Base-by-base conservation (phyloP, 129 eudicot species). In the Kitagawia praeruptora region DNA sequence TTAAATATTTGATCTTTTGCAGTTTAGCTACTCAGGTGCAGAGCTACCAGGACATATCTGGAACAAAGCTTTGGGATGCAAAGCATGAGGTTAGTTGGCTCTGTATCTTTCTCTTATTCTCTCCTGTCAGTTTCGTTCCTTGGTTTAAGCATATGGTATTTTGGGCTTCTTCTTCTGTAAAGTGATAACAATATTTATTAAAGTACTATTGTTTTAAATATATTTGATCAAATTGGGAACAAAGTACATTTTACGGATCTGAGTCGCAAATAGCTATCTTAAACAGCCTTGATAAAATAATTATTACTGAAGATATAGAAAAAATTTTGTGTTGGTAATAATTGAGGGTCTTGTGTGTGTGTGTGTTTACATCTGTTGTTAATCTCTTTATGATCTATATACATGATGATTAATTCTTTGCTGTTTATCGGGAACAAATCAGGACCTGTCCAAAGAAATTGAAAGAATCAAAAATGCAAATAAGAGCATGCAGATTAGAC, bases 51-150 rank as follows among this genome's bases (percentile, higher is more conserved):
- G 86, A 86, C 48, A 83, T 80, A 58, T 87, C 96, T 58, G 92
- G 91, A 71, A 95, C 87, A 74, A 95, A 84, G 88, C 85, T 95
- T 31, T 95, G 98, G 98, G 98, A 95, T 95, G 94, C 96, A 39
- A 95, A 95, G 84, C 97, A 92, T 90, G 97, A 95, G 91, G 98
- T 87, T 81, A 48, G 49, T 46, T 10, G 19, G 9, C 27, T 73
- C 4, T n/a, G 39, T 31, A 21, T 44, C 66, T 78, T 37, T 53
- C 64, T 15, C 19, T 19, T 47, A 39, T 27, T 67, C 9, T 79
- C 73, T 81, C 64, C 81, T 85, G 75, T 37, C 70, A 23, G 25
- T 75, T 75, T 28, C 51, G 39, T 71, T 38, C n/a, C 49, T 42
- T 80, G 46, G 14, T 63, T 75, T 44, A 70, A 84, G 78, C 80